Percentiles rank a stretch among this genome's conserved stretches.
Evolutionary conservation across 2,329 filamentous ascomycete species (phyloP).

Genomic region (Penicillium sp.): DNA sequence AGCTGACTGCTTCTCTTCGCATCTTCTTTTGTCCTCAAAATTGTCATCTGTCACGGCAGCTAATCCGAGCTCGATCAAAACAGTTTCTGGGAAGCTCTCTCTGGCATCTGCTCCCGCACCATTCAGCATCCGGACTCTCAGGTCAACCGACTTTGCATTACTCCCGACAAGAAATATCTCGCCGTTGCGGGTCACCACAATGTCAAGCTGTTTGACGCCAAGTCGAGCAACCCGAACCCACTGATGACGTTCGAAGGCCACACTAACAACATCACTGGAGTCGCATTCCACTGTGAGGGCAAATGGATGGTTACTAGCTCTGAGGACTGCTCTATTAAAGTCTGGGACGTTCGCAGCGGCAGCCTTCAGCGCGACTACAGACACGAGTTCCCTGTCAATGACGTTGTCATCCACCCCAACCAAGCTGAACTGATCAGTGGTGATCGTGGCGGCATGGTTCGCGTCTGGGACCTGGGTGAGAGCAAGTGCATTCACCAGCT

Average conservation of each 20-base stretch:
- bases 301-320: constrained; percentile 99
- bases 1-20: neutral
- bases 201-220: constrained; percentile 98
- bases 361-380: constrained; percentile 90
- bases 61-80: neutral
- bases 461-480: constrained; percentile 95
- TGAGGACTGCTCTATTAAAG: constrained; percentile 95
- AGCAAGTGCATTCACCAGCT: constrained; percentile 96
- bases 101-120: constrained; percentile 95
- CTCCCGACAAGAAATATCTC: constrained; percentile 94
- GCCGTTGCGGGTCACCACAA: constrained; percentile 80
- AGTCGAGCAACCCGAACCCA: constrained; percentile 93
- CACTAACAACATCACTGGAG: constrained; percentile 91
- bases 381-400: constrained; percentile 87
- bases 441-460: constrained; percentile 86
- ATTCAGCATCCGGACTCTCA: constrained; percentile 98
- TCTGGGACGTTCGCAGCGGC: constrained; percentile 89
- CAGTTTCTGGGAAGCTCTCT: constrained; percentile 98
- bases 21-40: too few relatives aligned
- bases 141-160: constrained; percentile 97
- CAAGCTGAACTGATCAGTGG: constrained; percentile 98
- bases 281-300: constrained; percentile 96
- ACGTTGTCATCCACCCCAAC: constrained; percentile 99
- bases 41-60: neutral
- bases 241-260: constrained; percentile 95